Percentiles rank a stretch among this genome's conserved stretches.
Conservation (phyloP, 2,329 filamentous ascomycete genomes). For the Colletotrichum cuscutae region DNA sequence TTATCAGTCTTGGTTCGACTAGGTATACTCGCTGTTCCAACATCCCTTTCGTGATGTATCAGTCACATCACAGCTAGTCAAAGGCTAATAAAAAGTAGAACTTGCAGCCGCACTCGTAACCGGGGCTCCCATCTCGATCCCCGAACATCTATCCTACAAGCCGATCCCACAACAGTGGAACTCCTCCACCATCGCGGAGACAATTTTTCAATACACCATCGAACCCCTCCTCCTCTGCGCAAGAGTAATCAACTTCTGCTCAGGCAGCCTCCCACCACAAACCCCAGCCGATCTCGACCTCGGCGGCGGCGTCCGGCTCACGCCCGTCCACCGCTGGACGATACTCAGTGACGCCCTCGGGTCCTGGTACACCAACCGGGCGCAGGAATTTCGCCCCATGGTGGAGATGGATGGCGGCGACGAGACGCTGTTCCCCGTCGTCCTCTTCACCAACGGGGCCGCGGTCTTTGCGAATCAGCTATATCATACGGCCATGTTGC, state of each 20-base stretch:
- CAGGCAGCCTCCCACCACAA: conserved; percentile 39
- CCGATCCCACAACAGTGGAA: conserved; percentile 12
- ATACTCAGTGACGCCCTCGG: conserved; percentile 43
- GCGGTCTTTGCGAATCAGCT: conserved; percentile 63
- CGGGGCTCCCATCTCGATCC: conserved; percentile 39
- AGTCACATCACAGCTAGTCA: background rate
- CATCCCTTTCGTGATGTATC: background rate
- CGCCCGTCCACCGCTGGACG: conserved; percentile 43
- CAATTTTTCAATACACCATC: conserved; percentile 35
- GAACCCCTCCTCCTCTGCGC: conserved; percentile 46
- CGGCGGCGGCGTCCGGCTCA: conserved; percentile 26
- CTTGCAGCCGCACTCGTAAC: conserved; percentile 43
- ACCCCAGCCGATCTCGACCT: background rate
- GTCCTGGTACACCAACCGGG: conserved; percentile 46
- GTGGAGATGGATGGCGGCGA: conserved; percentile 43
- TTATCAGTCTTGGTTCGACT: conserved; percentile 40
- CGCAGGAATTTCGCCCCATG: conserved; percentile 46
- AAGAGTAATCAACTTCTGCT: conserved; percentile 47
- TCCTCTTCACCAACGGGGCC: conserved; percentile 51
- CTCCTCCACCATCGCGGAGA: conserved; percentile 33
- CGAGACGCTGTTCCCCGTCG: conserved; percentile 44
- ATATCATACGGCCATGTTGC: conserved; percentile 65
- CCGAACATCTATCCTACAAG: conserved; percentile 36
- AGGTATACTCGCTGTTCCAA: conserved; percentile 32
- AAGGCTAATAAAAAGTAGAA: conserved; percentile 34